These are phyloP conservation scores for Boletellus sp. DNA, from an alignment of 768 basidiomycete genomes.

Conservation along the genomic window DNA sequence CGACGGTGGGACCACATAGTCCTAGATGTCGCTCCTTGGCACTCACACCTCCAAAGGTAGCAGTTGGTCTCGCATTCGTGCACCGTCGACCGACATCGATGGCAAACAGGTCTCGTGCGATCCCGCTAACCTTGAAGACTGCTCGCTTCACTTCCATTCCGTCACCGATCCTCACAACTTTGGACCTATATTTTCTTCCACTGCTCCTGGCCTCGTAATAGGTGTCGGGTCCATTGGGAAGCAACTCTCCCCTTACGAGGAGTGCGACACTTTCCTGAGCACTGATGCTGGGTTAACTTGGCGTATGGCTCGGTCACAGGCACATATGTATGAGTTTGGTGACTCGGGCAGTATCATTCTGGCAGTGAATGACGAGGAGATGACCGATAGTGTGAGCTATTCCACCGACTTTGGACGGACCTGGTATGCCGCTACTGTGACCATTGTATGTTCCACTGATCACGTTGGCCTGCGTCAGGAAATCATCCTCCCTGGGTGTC, in stretches of 20 bases:
- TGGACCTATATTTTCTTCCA: constrained; percentile 90
- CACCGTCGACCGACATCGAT: constrained; percentile 53
- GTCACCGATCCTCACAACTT: constrained; percentile 92
- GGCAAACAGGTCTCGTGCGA: constrained; percentile 66
- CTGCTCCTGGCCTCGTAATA: constrained; percentile 93
- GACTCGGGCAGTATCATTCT: constrained; percentile 81
- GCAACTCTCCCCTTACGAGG: constrained; percentile 64
- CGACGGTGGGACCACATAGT: constrained; percentile 50
- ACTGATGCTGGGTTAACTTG: constrained; percentile 86
- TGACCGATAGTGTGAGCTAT: constrained; percentile 65
- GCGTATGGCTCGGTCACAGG: constrained; percentile 68
- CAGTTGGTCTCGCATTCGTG: constrained; percentile 69
- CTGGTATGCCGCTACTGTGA: constrained; percentile 57
- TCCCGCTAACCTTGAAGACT: constrained; percentile 49
- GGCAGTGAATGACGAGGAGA: constrained; percentile 80
- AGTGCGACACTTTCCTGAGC: constrained; percentile 92
- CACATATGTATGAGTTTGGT: constrained; percentile 96
- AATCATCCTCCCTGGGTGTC: constrained; percentile 63
- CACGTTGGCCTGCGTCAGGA: constrained; percentile 43
- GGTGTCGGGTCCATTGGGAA: constrained; percentile 90
- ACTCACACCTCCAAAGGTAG: constrained; percentile 42
- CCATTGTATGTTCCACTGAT: not conserved
- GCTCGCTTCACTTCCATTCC: constrained; percentile 89
- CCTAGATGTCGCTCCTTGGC: not conserved
- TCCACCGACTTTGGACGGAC: constrained; percentile 77